Conservation (phyloP, 768 basidiomycete genomes). For the Lactifluus subvellereus region DNA sequence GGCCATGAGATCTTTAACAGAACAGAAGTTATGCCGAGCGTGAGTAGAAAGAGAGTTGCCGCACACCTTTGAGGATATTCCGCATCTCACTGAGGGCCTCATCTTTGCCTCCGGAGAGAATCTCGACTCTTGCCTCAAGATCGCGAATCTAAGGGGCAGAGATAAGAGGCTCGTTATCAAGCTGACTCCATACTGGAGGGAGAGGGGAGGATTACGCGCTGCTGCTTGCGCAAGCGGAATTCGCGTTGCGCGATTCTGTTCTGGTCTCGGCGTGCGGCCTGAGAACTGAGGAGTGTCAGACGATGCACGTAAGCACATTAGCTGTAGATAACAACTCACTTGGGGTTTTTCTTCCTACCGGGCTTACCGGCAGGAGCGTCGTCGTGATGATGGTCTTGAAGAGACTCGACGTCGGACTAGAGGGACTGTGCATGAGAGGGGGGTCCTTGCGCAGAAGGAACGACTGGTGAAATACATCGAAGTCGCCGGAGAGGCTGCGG, state of each 20-base stretch:
- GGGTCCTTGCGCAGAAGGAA: not conserved
- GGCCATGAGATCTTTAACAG: constrained; percentile 64
- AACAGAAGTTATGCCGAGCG: not conserved
- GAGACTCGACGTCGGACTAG: constrained; percentile 69
- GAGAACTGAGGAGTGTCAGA: constrained; percentile 50
- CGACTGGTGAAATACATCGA: constrained; percentile 38
- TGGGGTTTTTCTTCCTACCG: constrained; percentile 86
- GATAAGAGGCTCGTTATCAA: not conserved
- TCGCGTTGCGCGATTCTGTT: constrained; percentile 92
- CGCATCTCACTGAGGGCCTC: constrained; percentile 80
- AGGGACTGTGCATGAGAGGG: constrained; percentile 25
- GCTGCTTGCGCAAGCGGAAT: constrained; percentile 88
- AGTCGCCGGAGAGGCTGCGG: constrained; percentile 60
- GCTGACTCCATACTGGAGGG: not conserved
- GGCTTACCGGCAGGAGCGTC: constrained; percentile 42
- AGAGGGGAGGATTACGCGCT: constrained; percentile 45
- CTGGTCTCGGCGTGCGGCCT: constrained; percentile 82
- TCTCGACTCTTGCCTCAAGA: constrained; percentile 91
- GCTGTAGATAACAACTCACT: constrained; percentile 41
- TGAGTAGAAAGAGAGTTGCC: not conserved
- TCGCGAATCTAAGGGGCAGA: constrained; percentile 70
- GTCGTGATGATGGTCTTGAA: constrained; percentile 23
- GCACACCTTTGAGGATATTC: constrained; percentile 68
- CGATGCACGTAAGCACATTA: constrained; percentile 30
- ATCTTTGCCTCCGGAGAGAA: constrained; percentile 88